A percentile compares a stretch with the other conserved stretches of the same genome.
Conservation (phyloP, 2,329 filamentous ascomycete genomes). For the Apiospora saccharicola region DNA sequence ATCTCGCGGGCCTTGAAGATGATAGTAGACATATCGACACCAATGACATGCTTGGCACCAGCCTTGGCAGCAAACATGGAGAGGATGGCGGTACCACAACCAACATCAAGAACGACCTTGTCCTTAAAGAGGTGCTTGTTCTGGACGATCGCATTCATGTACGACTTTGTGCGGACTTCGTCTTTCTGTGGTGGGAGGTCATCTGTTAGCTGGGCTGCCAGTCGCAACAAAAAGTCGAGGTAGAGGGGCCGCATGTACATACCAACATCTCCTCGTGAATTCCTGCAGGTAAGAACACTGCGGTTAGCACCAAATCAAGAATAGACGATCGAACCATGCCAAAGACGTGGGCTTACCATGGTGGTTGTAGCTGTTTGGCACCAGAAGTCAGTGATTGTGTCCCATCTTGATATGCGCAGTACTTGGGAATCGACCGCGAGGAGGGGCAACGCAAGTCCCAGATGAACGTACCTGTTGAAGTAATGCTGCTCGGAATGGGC, state of each 20-base stretch:
- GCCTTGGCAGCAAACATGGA: conserved; percentile 99
- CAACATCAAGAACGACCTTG: conserved; percentile 90
- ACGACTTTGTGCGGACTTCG: conserved; percentile 94
- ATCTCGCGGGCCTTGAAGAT: conserved; percentile 99
- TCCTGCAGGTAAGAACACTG: conserved; percentile 57
- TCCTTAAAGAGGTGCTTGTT: conserved; percentile 93
- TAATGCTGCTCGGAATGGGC: conserved; percentile 98
- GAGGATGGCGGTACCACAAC: conserved; percentile 96
- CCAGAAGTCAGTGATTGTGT: conserved; percentile 29
- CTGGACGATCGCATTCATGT: conserved; percentile 97
- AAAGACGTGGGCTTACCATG: conserved; percentile 71
- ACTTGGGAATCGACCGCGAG: conserved; percentile 28
- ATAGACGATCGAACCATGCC: not conserved
- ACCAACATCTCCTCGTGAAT: conserved; percentile 99
- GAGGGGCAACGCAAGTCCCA: conserved; percentile 28
- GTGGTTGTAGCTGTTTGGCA: conserved; percentile 83
- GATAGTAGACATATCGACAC: conserved; percentile 99
- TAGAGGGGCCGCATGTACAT: conserved; percentile 51
- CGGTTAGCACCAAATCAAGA: not conserved
- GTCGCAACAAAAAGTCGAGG: conserved; percentile 29
- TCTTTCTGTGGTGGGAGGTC: conserved; percentile 74
- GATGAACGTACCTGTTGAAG: conserved; percentile 84
- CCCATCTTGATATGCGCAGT: conserved; percentile 45
- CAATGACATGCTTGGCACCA: conserved; percentile 97
- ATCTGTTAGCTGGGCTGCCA: conserved; percentile 35